Base-by-base conservation (phyloP, 1,284 basidiomycete genomes). In the Ustilago trichophora region DNA sequence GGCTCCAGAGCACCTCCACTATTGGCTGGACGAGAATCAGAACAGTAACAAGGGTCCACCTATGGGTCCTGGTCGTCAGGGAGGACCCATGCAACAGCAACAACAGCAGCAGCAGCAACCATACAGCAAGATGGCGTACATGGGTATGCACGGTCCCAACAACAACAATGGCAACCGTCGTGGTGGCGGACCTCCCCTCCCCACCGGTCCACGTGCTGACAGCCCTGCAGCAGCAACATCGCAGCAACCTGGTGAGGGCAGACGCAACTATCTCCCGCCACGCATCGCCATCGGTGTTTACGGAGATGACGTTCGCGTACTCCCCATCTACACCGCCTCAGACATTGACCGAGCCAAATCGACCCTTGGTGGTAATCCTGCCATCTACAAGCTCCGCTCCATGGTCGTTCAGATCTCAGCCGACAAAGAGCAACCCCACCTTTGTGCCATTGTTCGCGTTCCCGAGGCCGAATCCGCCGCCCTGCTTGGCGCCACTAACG, bases 381-480 rank as follows among this genome's bases (percentile, higher is more conserved):
- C 76, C 13, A 25, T 87, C 88, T 68, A 89, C 88, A 67, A 81
- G 83, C 2, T 76, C 38, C 73, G 76, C 19, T 69, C 90, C 6
- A 84, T 98, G 70, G 87, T 98, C 3, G 88, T 90, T 15, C 91
- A 96, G 81, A 87, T 98, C 6, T 87, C 89, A 53, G 85, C 87
- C 5, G 90, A 91, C 56, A 88, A 89, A 40, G 88, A 87, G 38
- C 86, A 87, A 25, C 89, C 91, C 0, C 95, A 98, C 82, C 85
- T 98, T 18, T 90, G 95, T n/a, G 90, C 93, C 0, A 87, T 96
- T 47, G 86, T 93, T 34, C 92, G 90, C 88, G 90, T 92, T 9
- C 88, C 90, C 44, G 87, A 87, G 2, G 68, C 63, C 43, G 68
- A 71, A 22, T 26, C n/a, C n/a, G n/a, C n/a, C n/a, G n/a, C 81